Percentiles rank a stretch among this genome's conserved stretches.
These are phyloP conservation scores for Biscogniauxia marginata DNA, from an alignment of 2,329 filamentous ascomycete genomes.

Conservation along the genomic window DNA sequence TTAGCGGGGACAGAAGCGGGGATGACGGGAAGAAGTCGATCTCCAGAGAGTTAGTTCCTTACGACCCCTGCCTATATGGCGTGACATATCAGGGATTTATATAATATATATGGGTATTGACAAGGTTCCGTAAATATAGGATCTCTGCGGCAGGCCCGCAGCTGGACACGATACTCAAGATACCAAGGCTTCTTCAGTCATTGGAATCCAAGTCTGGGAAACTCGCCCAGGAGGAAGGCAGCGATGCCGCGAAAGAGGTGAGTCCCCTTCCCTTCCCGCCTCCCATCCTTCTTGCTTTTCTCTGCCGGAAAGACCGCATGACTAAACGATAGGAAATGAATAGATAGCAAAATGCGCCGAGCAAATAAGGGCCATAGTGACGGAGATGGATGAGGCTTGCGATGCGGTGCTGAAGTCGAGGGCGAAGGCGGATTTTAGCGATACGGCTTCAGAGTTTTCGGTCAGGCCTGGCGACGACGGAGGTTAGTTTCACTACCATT, in stretches of 20 bases:
- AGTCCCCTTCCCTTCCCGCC: neutral
- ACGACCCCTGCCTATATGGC: neutral
- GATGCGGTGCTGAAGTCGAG: neutral
- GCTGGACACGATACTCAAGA: neutral
- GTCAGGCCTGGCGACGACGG: neutral
- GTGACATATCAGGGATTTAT: neutral
- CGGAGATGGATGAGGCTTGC: neutral
- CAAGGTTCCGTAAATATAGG: neutral
- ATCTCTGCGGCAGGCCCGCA: neutral
- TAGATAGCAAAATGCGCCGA: neutral
- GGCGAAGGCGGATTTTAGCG: neutral
- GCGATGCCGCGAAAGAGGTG: neutral
- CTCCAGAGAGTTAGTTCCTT: neutral
- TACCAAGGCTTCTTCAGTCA: neutral
- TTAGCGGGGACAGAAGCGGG: neutral
- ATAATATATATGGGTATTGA: neutral
- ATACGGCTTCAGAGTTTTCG: neutral
- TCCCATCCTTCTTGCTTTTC: neutral
- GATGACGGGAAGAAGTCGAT: neutral
- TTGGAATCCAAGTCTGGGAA: neutral
- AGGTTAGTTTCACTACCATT: neutral
- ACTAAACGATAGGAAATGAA: neutral
- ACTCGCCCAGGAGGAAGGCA: neutral
- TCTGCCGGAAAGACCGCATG: neutral
- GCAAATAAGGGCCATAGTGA: neutral